These are phyloP conservation scores for Pleodorina starrii DNA, from an alignment of 139 green algal genomes.

Conservation along the genomic window DNA sequence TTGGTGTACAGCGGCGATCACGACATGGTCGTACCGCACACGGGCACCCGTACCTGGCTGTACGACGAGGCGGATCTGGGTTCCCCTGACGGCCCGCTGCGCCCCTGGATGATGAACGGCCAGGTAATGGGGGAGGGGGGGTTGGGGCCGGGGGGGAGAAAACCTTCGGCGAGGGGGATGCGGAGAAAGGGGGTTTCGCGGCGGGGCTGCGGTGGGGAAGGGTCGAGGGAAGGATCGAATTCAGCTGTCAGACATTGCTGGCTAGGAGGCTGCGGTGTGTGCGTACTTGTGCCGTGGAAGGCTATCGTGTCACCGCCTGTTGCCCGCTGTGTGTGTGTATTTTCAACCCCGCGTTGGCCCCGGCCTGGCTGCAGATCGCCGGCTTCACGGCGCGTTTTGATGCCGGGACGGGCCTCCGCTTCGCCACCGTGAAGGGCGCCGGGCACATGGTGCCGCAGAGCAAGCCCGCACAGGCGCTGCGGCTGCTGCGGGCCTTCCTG, in stretches of 20 bases:
- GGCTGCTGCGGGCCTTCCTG: conserved; percentile 41
- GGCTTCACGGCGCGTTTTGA: conserved; percentile 45
- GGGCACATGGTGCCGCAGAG: conserved; percentile 63
- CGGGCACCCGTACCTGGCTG: conserved; percentile 60
- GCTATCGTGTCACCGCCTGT: no score
- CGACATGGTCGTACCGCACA: conserved; percentile 69
- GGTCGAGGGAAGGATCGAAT: no score
- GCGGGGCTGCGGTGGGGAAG: no score
- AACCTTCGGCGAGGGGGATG: no score
- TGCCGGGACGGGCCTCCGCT: conserved; percentile 26
- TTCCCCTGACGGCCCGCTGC: background rate
- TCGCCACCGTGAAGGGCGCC: conserved; percentile 57
- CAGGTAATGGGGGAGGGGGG: no score
- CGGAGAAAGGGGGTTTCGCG: no score
- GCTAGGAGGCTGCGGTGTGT: no score
- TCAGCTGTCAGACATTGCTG: no score
- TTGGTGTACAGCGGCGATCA: conserved; percentile 65
- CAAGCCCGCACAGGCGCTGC: conserved; percentile 34
- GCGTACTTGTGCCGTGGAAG: no score
- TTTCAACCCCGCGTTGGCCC: background rate
- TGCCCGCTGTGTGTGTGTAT: background rate
- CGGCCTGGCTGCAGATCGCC: conserved; percentile 51
- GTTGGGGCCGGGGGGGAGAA: no score
- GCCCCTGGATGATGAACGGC: conserved; percentile 46
- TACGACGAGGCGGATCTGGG: conserved; percentile 44